These are phyloP conservation scores for Euphrasia confusa DNA, from an alignment of 257 asterid species.

Conservation along the genomic window DNA sequence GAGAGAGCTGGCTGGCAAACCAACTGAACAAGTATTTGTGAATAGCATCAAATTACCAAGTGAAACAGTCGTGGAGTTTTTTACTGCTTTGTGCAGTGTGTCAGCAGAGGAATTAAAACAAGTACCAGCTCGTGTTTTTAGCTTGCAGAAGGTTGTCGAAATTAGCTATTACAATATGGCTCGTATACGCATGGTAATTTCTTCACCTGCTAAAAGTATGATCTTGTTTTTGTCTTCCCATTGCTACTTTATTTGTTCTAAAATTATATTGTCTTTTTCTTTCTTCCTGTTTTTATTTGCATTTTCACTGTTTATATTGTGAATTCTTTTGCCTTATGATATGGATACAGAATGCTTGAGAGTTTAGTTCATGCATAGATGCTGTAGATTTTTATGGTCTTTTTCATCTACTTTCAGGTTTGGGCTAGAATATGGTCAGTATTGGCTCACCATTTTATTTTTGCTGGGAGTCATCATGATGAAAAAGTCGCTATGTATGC, in stretches of 20 bases:
- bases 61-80: slow-evolving; percentile 95
- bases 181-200: slow-evolving; percentile 94
- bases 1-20: slow-evolving; percentile 90
- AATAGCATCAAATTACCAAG: slow-evolving; percentile 93
- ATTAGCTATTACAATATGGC: slow-evolving; percentile 98
- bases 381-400: slow-evolving; percentile 13
- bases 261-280: slow-evolving; percentile 3
- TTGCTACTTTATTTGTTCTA: slow-evolving; percentile 18
- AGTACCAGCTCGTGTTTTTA: slow-evolving; percentile 88
- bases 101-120: slow-evolving; percentile 97
- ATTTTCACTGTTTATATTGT: slow-evolving; percentile 8
- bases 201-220: slow-evolving; percentile 27
- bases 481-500: slow-evolving; percentile 99
- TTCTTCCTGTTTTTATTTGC: too few relatives aligned
- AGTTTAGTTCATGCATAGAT: slow-evolving; percentile 9
- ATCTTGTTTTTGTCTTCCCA: slow-evolving; percentile 7
- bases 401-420: slow-evolving; percentile 50
- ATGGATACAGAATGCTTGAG: slow-evolving; percentile 12
- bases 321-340: slow-evolving; percentile 17
- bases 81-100: slow-evolving; percentile 88
- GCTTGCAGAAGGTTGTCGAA: slow-evolving; percentile 98
- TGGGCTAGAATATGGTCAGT: slow-evolving; percentile 99
- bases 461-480: slow-evolving; percentile 99
- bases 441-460: slow-evolving; percentile 87
- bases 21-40: slow-evolving; percentile 85